These are phyloP conservation scores for Sarocladium strictum DNA, from an alignment of 2,329 filamentous ascomycete genomes.

Conservation along the genomic window DNA sequence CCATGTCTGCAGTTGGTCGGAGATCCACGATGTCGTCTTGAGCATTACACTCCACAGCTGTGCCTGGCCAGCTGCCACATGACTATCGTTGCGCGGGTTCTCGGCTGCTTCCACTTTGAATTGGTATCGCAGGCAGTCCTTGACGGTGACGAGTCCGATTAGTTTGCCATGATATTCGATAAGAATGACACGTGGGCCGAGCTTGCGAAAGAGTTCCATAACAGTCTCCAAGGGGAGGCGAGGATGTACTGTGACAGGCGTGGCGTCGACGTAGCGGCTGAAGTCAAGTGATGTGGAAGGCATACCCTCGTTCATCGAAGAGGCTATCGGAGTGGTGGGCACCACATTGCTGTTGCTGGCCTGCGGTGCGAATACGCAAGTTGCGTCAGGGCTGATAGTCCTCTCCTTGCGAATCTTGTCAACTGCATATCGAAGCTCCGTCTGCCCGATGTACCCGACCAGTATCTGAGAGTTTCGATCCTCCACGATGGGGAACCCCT, in stretches of 20 bases:
- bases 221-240: conserved; percentile 89
- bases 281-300: conserved; percentile 65
- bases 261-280: conserved; percentile 79
- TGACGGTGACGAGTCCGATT: conserved; percentile 84
- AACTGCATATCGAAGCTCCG: conserved; percentile 85
- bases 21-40: conserved; percentile 51
- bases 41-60: conserved; percentile 56
- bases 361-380: conserved; percentile 65
- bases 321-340: conserved; percentile 39
- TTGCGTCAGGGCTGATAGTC: conserved; percentile 59
- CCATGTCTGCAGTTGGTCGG: conserved; percentile 43
- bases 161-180: conserved; percentile 85
- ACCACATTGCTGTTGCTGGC: conserved; percentile 15
- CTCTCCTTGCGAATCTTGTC: conserved; percentile 69
- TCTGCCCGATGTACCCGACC: conserved; percentile 87
- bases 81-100: conserved; percentile 56
- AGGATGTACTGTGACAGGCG: conserved; percentile 86
- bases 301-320: conserved; percentile 51
- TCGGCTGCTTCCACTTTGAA: conserved; percentile 91
- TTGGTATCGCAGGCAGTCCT: conserved; percentile 95
- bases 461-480: conserved; percentile 64
- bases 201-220: conserved; percentile 98
- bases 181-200: conserved; percentile 87
- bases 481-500: conserved; percentile 90
- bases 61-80: conserved; percentile 54